Conservation (phyloP, 1,284 basidiomycete species). For the Sanghuangporus baumii region DNA sequence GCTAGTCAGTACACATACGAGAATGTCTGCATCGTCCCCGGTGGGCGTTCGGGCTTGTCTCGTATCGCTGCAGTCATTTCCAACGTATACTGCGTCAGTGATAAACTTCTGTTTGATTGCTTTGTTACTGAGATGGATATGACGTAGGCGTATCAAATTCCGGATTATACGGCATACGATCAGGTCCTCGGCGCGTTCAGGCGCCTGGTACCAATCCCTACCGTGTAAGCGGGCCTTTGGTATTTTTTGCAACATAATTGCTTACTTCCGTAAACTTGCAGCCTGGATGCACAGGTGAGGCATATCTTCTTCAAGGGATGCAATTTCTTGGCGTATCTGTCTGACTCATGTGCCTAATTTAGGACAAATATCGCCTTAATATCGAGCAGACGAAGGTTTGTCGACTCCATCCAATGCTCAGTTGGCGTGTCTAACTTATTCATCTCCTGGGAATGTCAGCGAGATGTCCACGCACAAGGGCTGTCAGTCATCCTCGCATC, state of each 20-base stretch:
- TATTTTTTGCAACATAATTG: background rate
- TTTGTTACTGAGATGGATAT: conserved; percentile 7
- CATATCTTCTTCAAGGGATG: background rate
- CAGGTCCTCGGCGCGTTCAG: conserved; percentile 86
- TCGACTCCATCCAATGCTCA: background rate
- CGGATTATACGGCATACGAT: conserved; percentile 85
- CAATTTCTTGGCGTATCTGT: background rate
- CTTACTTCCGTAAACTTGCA: conserved; percentile 22
- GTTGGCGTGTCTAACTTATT: background rate
- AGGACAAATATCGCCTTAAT: conserved; percentile 66
- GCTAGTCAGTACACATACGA: conserved; percentile 81
- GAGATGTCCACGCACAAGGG: conserved; percentile 75
- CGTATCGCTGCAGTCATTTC: conserved; percentile 89
- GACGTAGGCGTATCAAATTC: conserved; percentile 70
- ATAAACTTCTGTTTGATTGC: background rate
- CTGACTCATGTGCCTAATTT: background rate
- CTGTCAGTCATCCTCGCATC: conserved; percentile 84
- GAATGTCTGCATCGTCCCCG: conserved; percentile 90
- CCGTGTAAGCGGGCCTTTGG: conserved; percentile 49
- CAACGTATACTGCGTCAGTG: conserved; percentile 68
- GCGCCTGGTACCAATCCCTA: conserved; percentile 85
- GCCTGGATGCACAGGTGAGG: conserved; percentile 52
- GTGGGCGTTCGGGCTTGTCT: conserved; percentile 83
- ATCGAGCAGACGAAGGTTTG: conserved; percentile 43
- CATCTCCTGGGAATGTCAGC: conserved; percentile 33